Evolutionary conservation across 495 filamentous ascomycete genomes (phyloP), one percentile per base, ranked within the genome.

Genomic region (Penicillium subrubescens): DNA sequence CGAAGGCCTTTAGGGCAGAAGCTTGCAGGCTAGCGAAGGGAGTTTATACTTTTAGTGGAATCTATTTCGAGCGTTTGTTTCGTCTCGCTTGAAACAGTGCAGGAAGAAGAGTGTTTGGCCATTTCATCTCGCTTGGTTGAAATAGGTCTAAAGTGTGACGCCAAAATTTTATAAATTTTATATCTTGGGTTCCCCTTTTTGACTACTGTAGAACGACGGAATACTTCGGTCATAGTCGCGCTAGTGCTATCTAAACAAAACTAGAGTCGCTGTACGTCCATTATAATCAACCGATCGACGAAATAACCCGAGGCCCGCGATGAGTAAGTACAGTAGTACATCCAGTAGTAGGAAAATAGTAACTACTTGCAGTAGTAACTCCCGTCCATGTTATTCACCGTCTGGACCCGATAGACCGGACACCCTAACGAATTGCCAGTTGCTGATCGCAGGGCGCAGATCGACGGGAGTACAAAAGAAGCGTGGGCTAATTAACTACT

Each of bases 401-500:
- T 31, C 48, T 52, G 48, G 48, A 52, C 27, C 48, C 48, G 25
- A 52, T 8, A 52, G 48, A 52, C 48, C 48, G 48, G 48, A 52
- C 48, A 7, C 12, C 12, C 48, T 31, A 52, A 52, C 15, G 21
- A 48, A 23, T 11, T 23, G 44, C 19, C 44, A 48, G 25, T 25
- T 52, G 48, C 48, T 31, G 48, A 43, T 61, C 50, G 61, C 61
- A 63, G 61, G 44, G 44, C 44, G 44, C 44, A 48, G 44, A 52
- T 52, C 48, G 48, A 57, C 21, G 54, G 35, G 34, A 57, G 56
- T n/a, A 39, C 54, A 52, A 52, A 52, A 52, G 48, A 31, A 52
- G 48, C 48, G 48, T 52, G 48, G 48, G 48, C 48, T 23, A 29
- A 21, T 46, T 46, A 12, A 58, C 56, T 43, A 23, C 19, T 57